Evolutionary conservation across 805 yeast species (phyloP), one percentile per base, ranked within the genome.

Genomic region (Saccharomycopsis oosterbeekiorum): DNA sequence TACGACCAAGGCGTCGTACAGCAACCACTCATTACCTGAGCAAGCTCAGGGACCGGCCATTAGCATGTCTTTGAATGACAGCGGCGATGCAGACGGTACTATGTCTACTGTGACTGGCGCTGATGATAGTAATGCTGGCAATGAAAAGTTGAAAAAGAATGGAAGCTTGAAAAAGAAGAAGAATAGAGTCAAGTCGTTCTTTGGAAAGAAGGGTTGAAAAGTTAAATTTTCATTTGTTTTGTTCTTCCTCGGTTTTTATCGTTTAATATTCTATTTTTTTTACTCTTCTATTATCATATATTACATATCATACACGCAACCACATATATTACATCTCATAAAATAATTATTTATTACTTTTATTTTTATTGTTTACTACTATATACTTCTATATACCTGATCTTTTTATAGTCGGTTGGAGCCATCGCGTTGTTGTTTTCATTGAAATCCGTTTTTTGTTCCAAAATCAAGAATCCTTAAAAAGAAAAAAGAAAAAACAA

Each of bases 141-240:
- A 55, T 17, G 59, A 61, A 56, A 61, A 57, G 41, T 47, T 55
- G 57, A 62, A 61, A 29, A 63, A 47, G 65, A 47, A 47, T 24
- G 53, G 53, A 21, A 47, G 53, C 21, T 47, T 47, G 53, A 47
- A 47, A 26, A 47, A 47, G n/a, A 47, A 47, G 53, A 47, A 47
- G 21, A 47, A 47, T 47, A 47, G 53, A 24, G 53, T 47, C 34
- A 61, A 59, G 60, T 47, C 55, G 8, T 58, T 63, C 58, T 63
- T 63, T 55, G 63, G 62, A 8, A 59, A 60, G 26, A 63, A 63
- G 56, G 57, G 55, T n/a, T 24, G 42, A 19, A 10, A 6, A 21
- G 4, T 47, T 24, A 4, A 21, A n/a, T 47, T 47, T 47, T 43
- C 17, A 29, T 51, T 53, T 36, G 29, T 34, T 34, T 29, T 36